Evolutionary conservation across 805 yeast genomes (phyloP).

Genomic region (Pichia cabralensis): DNA sequence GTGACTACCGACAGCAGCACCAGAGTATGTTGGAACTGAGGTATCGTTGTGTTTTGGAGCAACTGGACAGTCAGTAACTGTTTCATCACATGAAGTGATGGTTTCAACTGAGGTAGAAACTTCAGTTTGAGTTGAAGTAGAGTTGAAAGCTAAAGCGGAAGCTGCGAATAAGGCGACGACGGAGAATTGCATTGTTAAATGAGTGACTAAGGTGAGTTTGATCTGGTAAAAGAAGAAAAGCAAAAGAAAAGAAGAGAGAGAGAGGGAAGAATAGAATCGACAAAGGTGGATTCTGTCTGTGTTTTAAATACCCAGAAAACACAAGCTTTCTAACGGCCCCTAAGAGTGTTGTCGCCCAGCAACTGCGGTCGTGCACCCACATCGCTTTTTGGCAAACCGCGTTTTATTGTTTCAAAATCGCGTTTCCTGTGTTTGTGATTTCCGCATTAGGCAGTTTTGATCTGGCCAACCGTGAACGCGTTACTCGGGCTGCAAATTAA

Average conservation of each 20-base stretch:
- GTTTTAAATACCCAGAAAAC: too few relatives aligned
- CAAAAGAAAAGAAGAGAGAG: not conserved
- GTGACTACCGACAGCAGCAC: constrained; percentile 10
- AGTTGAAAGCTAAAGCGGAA: constrained; percentile 27
- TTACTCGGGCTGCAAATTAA: too few relatives aligned
- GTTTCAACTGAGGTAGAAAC: constrained; percentile 30
- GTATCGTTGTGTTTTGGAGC: constrained; percentile 22
- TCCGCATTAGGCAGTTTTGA: too few relatives aligned
- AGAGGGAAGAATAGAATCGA: too few relatives aligned
- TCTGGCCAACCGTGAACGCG: too few relatives aligned
- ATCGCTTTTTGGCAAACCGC: too few relatives aligned
- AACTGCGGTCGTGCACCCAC: too few relatives aligned
- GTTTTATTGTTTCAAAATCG: too few relatives aligned
- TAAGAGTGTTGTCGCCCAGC: too few relatives aligned
- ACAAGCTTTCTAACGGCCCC: too few relatives aligned
- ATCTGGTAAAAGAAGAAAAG: constrained; percentile 4
- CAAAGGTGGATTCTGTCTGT: too few relatives aligned
- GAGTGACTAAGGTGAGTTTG: constrained; percentile 17
- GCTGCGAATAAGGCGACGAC: constrained; percentile 26
- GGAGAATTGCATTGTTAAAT: constrained; percentile 34
- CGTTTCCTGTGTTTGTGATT: too few relatives aligned
- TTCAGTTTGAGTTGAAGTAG: constrained; percentile 25
- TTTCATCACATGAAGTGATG: constrained; percentile 29
- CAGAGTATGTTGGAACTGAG: constrained; percentile 23
- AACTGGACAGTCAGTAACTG: constrained; percentile 27